Evolutionary conservation across 2,329 filamentous ascomycete genomes (phyloP), one percentile per base, ranked within the genome.

Genomic region (Colletotrichum gigasporum): DNA sequence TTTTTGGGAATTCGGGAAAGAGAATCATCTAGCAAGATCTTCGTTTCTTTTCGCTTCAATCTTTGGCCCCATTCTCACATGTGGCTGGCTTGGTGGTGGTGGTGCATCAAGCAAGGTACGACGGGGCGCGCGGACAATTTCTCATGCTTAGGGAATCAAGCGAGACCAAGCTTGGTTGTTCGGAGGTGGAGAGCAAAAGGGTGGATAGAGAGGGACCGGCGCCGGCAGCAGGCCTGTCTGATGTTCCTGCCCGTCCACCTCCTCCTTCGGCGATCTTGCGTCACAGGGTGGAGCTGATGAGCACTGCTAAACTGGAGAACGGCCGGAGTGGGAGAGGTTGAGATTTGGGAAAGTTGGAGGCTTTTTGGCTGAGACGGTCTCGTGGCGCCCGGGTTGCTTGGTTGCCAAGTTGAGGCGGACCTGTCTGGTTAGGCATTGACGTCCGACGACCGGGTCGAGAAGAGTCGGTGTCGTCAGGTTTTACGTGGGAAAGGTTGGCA

Each of bases 181-280:
- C 12, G 30, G 30, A 34, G 7, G 12, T 12, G 7, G 30, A 34
- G 30, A 12, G 30, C 7, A 34, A 12, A 34, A 34, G 30, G 30
- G 30, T 34, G 30, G 30, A 7, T 7, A 34, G 30, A 34, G 30
- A n/a, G n/a, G n/a, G n/a, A n/a, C n/a, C n/a, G n/a, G n/a, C n/a
- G n/a, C n/a, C n/a, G n/a, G n/a, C n/a, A n/a, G n/a, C n/a, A n/a
- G n/a, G n/a, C n/a, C 10, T 32, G 35, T 32, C 10, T 20, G 37
- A 12, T 54, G 16, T 14, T 45, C 57, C 9, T n/a, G n/a, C 14
- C 20, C 35, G 14, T n/a, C 16, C 14, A 28, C 14, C 10, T 35
- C 11, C 11, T 47, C 22, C 6, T 16, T 28, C 30, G 58, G 48
- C 42, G 42, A 50, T 56, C 51, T 56, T 62, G 51, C 58, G 58